Conservation (phyloP, 257 asterid genomes). For the Salvia rosmarinus region DNA sequence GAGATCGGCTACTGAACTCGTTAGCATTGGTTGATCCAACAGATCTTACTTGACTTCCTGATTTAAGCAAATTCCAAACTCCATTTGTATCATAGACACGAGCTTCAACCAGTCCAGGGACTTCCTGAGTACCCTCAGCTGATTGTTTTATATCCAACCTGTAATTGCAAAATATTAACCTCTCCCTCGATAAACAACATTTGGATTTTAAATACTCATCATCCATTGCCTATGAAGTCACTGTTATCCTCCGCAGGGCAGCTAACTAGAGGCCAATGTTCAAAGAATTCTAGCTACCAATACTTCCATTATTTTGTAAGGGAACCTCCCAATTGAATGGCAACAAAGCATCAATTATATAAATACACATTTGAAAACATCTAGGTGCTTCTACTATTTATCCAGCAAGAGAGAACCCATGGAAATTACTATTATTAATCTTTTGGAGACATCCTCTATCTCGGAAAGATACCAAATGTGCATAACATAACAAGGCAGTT, state of each 20-base stretch:
- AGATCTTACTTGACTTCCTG: conserved; percentile 91
- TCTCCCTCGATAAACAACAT: background rate
- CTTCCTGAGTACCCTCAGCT: conserved; percentile 99
- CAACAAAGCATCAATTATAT: no score
- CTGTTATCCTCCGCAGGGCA: background rate
- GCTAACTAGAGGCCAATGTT: background rate
- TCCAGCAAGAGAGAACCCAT: background rate
- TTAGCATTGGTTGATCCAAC: conserved; percentile 98
- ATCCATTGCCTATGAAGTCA: background rate
- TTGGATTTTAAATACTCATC: background rate
- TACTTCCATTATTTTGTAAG: background rate
- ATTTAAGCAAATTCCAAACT: conserved; percentile 82
- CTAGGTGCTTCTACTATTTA: background rate
- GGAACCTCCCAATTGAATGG: background rate
- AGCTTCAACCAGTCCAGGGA: conserved; percentile 95
- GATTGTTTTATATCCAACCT: conserved; percentile 98
- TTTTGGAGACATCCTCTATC: background rate
- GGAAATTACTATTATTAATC: background rate
- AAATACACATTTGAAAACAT: background rate
- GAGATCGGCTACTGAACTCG: conserved; percentile 97
- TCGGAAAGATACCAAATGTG: background rate
- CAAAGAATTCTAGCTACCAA: background rate
- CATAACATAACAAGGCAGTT: no score
- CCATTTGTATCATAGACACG: conserved; percentile 72
- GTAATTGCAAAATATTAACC: conserved; percentile 37